A percentile compares a stretch with the other conserved stretches of the same genome.
Evolutionary conservation across 73 alveolate genomes (phyloP).

Genomic region (Paramecium bursaria): DNA sequence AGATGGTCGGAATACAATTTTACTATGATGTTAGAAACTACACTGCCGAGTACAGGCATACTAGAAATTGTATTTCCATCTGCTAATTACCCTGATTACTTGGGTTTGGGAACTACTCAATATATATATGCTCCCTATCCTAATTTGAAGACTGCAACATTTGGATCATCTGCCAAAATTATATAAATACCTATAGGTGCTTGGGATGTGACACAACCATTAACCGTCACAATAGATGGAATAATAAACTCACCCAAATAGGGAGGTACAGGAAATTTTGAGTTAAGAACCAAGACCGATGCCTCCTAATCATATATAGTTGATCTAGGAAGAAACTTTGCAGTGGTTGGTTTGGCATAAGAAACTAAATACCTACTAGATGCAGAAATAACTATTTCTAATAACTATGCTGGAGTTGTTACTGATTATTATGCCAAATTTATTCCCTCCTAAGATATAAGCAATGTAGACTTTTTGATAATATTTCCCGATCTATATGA

Average conservation of each 20-base stretch:
- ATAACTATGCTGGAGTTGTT: slow-evolving; percentile 42
- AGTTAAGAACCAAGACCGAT: neutral
- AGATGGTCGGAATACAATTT: slow-evolving; percentile 57
- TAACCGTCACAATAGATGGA: slow-evolving; percentile 23
- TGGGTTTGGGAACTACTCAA: slow-evolving; percentile 25
- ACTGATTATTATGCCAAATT: slow-evolving; percentile 6
- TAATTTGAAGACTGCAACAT: too few relatives aligned
- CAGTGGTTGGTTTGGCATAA: slow-evolving; percentile 44
- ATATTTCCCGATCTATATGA: slow-evolving; percentile 23
- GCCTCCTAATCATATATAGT: slow-evolving; percentile 33
- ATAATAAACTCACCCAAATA: slow-evolving; percentile 27
- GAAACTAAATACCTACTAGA: slow-evolving; percentile 7
- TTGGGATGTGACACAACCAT: too few relatives aligned
- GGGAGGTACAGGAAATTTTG: slow-evolving; percentile 55
- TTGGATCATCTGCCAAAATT: too few relatives aligned
- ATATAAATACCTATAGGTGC: too few relatives aligned
- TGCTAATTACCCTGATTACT: slow-evolving; percentile 25
- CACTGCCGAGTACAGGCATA: slow-evolving; percentile 20
- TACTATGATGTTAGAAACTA: slow-evolving; percentile 46
- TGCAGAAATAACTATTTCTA: neutral
- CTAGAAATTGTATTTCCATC: slow-evolving; percentile 5
- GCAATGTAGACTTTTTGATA: neutral
- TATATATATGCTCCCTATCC: slow-evolving; percentile 38
- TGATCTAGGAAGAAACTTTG: slow-evolving; percentile 26
- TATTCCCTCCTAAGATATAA: slow-evolving; percentile 17